These are phyloP conservation scores for Mytilinidion resinicola DNA, from an alignment of 495 filamentous ascomycete genomes.

Conservation along the genomic window DNA sequence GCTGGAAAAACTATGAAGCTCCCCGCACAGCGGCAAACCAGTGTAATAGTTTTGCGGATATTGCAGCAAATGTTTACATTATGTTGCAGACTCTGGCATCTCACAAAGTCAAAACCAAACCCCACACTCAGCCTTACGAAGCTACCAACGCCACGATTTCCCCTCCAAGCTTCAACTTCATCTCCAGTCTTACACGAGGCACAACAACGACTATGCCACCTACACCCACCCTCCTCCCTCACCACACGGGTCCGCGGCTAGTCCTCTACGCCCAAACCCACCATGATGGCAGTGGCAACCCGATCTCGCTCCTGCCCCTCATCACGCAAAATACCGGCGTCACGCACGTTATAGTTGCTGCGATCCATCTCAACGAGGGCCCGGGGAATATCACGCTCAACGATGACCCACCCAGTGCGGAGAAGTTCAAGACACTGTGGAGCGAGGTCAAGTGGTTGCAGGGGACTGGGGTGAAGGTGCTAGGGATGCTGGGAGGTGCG, in stretches of 20 bases:
- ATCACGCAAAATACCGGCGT: slow-evolving; percentile 39
- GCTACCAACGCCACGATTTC: background rate
- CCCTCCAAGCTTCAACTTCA: background rate
- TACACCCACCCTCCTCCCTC: slow-evolving; percentile 22
- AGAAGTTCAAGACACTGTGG: slow-evolving; percentile 35
- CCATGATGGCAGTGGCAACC: slow-evolving; percentile 29
- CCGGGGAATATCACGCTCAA: slow-evolving; percentile 43
- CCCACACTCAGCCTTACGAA: slow-evolving; percentile 1
- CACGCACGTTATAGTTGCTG: slow-evolving; percentile 44
- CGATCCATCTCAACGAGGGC: slow-evolving; percentile 41
- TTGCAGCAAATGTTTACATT: no score
- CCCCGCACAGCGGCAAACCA: no score
- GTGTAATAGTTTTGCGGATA: no score
- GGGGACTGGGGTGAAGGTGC: slow-evolving; percentile 38
- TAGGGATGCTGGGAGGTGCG: slow-evolving; percentile 43
- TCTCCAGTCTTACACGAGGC: background rate
- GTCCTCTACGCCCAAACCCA: slow-evolving; percentile 43
- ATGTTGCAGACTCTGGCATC: no score
- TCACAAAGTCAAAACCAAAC: no score
- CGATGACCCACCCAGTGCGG: slow-evolving; percentile 34
- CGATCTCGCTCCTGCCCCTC: slow-evolving; percentile 41
- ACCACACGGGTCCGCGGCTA: slow-evolving; percentile 29
- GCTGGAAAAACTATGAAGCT: no score
- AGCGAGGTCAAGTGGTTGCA: slow-evolving; percentile 40
- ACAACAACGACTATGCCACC: slow-evolving; percentile 18